Conservation (phyloP, 257 asterid genomes). For the Solanum lycopersicoides region DNA sequence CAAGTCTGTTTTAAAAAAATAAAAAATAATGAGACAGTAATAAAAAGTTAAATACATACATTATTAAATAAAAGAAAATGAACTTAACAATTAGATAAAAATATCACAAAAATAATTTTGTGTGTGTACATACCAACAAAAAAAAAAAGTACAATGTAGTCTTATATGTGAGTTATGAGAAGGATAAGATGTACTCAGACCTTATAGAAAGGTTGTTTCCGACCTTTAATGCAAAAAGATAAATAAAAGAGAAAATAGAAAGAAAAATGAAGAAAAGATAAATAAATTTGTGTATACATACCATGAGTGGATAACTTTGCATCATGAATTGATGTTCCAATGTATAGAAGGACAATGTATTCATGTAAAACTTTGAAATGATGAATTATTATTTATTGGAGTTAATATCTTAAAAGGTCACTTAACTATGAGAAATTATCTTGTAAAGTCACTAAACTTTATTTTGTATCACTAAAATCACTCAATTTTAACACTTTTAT, state of each 20-base stretch:
- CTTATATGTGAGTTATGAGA: background rate
- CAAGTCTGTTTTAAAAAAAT: background rate
- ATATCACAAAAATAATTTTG: background rate
- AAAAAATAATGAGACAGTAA: no score
- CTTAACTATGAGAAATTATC: no score
- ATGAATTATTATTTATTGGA: background rate
- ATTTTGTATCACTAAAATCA: no score
- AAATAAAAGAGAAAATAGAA: background rate
- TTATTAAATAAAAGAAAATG: background rate
- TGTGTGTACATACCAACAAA: background rate
- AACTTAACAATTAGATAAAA: background rate
- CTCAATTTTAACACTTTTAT: no score
- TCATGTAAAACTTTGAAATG: background rate
- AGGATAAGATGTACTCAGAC: rapidly evolving
- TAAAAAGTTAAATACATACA: background rate
- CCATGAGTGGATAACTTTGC: background rate
- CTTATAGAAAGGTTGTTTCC: rapidly evolving
- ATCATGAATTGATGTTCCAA: background rate
- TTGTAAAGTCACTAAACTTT: no score
- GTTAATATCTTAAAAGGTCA: no score
- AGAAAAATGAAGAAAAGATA: background rate
- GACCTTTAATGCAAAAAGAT: rapidly evolving
- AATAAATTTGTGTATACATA: background rate
- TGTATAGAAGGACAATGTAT: background rate
- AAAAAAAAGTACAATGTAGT: background rate